Percentiles rank a stretch among this genome's conserved stretches.
phyloP scores from a whole-genome alignment of 305 asterid species.

The Striga hermonthica region DNA sequence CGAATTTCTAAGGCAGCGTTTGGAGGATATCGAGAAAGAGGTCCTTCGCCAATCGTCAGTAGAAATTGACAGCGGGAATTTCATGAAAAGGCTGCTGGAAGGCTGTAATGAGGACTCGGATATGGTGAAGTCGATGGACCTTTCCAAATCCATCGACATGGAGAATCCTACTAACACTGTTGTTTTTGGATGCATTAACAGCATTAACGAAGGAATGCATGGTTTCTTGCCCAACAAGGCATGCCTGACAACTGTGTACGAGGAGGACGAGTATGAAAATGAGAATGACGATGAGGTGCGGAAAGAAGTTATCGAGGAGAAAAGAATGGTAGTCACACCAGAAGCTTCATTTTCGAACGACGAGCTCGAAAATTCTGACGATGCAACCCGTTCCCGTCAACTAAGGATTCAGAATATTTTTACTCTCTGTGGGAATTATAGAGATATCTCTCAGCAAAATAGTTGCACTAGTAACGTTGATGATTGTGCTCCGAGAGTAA shows the following conservation, averaged over 20 bases:
- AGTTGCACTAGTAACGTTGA: background rate
- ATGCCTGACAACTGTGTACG: constrained; percentile 72
- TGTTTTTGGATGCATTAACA: constrained; percentile 35
- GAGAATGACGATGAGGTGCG: constrained; percentile 59
- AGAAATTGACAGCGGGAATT: constrained; percentile 55
- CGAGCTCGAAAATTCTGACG: constrained; percentile 15
- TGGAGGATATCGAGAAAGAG: constrained; percentile 72
- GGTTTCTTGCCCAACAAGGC: constrained; percentile 40
- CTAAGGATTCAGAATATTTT: constrained; percentile 61
- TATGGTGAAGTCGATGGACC: constrained; percentile 98
- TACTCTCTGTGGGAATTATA: constrained; percentile 60
- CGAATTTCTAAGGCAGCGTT: constrained; percentile 67
- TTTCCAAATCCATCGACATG: constrained; percentile 68
- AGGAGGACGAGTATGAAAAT: constrained; percentile 72
- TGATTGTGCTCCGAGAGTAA: too few species aligned
- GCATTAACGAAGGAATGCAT: constrained; percentile 36
- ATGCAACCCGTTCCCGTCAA: constrained; percentile 31
- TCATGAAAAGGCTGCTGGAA: constrained; percentile 60
- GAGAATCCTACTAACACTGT: constrained; percentile 31
- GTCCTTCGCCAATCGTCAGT: constrained; percentile 38
- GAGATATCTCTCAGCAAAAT: constrained; percentile 36
- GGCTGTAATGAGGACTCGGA: constrained; percentile 59
- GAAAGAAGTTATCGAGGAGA: constrained; percentile 86
- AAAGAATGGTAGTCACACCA: constrained; percentile 46
- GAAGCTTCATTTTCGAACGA: background rate